Base-by-base conservation (phyloP, 306 rosid genomes). In the Spatholobus suberectus region DNA sequence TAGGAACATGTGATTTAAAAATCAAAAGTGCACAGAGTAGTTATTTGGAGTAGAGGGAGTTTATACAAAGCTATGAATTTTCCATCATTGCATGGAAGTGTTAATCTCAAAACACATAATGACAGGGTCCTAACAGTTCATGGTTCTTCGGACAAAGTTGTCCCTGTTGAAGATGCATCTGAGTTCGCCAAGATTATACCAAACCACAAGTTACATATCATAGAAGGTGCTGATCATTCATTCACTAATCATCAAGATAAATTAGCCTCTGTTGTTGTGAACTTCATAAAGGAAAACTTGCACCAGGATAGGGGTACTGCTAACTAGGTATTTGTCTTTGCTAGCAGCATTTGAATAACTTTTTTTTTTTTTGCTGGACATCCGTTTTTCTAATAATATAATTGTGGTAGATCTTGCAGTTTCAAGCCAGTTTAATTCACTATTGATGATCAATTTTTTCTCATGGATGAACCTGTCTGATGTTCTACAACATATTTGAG, bases 71-170 rank as follows among this genome's bases (percentile, higher is more conserved):
- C 41, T 18, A 49, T 70, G 67, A 77, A 70, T 70, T 59, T 27
- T n/a, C 57, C 78, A 35, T 46, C 55, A 49, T n/a, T 66, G 62
- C 55, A 20, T 26, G 35, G 14, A 35, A 67, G 38, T 82, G 70
- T 38, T 82, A 57, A 82, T 82, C 76, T 55, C 40, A 52, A 47
- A 43, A 66, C 38, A 61, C 70, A 23, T 70, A 41, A 62, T 59
- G 49, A 81, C 89, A 95, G 97, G 95, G 93, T 95, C 57, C 78
- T 93, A 29, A 91, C 94, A 24, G 81, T 93, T 76, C 98, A 95
- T 80, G 97, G 98, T 83, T 69, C 92, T 82, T 90, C 85, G 4
- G 97, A 91, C 76, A 81, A 86, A 58, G 37, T 74, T 79, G 77
- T 93, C 70, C 87, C 89, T 0, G 88, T 88, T 52, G 88, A 87